Evolutionary conservation across 305 asterid genomes (phyloP).

Genomic region (Salvia sclarea): DNA sequence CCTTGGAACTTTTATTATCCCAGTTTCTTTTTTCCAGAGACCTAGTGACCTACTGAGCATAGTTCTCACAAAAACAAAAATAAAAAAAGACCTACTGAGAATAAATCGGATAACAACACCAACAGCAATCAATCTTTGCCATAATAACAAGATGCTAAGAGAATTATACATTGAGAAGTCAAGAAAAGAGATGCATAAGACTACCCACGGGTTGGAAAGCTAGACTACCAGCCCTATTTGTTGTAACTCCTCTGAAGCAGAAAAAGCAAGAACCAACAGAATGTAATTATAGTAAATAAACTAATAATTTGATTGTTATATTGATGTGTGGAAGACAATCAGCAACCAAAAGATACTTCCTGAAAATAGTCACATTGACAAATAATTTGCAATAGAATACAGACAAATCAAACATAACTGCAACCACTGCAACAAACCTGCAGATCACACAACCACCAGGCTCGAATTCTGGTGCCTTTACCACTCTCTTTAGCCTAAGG

Average conservation of each 20-base stretch:
- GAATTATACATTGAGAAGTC: not conserved
- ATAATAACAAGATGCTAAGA: not conserved
- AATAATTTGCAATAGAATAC: constrained; percentile 4
- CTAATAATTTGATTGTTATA: not conserved
- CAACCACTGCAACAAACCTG: constrained; percentile 61
- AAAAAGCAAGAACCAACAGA: not conserved
- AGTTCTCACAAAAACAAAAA: too few species aligned
- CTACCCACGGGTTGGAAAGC: constrained; percentile 7
- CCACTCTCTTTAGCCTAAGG: constrained; percentile 81
- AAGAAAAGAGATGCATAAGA: constrained; percentile 12
- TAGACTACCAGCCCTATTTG: not conserved
- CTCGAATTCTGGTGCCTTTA: constrained; percentile 77
- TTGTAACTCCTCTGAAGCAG: constrained; percentile 12
- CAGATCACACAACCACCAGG: constrained; percentile 96
- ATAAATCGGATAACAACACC: not conserved
- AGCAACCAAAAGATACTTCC: constrained; percentile 5
- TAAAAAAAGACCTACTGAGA: constrained; percentile 1
- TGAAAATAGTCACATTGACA: constrained; percentile 1
- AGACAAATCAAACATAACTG: constrained; percentile 17
- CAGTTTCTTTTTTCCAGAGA: not conserved
- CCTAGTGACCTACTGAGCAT: not conserved
- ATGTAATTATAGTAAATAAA: not conserved
- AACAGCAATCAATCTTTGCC: constrained; percentile 16
- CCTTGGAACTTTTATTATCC: not conserved
- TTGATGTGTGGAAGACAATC: constrained; percentile 2